Conservation (phyloP, 352 stramenopile genomes). For the Pythium phragmitis region DNA sequence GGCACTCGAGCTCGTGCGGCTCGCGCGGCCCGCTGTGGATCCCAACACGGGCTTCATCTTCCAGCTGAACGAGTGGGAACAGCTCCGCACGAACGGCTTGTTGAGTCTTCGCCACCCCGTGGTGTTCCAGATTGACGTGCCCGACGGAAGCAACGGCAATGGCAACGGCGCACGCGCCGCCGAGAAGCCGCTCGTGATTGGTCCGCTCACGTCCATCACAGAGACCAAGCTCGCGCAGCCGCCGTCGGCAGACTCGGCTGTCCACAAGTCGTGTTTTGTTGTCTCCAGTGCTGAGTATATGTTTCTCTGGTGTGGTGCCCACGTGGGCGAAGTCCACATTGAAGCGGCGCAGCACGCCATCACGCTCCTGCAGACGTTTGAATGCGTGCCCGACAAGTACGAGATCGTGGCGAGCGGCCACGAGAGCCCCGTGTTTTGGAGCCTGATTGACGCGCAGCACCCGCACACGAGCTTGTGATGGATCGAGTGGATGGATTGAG, state of each 20-base stretch:
- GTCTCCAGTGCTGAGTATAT: slow-evolving; percentile 72
- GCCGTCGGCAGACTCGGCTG: slow-evolving; percentile 43
- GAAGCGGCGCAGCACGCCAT: slow-evolving; percentile 61
- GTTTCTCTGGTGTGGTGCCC: slow-evolving; percentile 78
- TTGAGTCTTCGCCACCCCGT: slow-evolving; percentile 52
- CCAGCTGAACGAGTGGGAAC: slow-evolving; percentile 87
- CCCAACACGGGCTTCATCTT: slow-evolving; percentile 89
- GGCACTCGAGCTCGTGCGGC: slow-evolving; percentile 76
- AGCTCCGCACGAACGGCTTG: slow-evolving; percentile 49
- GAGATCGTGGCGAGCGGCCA: slow-evolving; percentile 71
- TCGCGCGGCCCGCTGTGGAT: slow-evolving; percentile 73
- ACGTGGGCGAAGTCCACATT: slow-evolving; percentile 47
- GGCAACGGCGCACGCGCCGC: slow-evolving; percentile 30
- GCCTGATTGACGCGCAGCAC: slow-evolving; percentile 45
- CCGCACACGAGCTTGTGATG: slow-evolving; percentile 30
- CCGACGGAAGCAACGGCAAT: slow-evolving; percentile 37
- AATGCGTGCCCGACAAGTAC: slow-evolving; percentile 71
- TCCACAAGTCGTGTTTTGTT: slow-evolving; percentile 62
- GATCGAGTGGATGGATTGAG: neutral
- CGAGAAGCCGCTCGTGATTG: slow-evolving; percentile 59
- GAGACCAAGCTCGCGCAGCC: slow-evolving; percentile 51
- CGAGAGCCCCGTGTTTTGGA: slow-evolving; percentile 72
- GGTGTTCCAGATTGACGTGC: slow-evolving; percentile 74
- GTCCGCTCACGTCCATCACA: slow-evolving; percentile 45
- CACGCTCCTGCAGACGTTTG: slow-evolving; percentile 69